phyloP scores from a whole-genome alignment of 805 yeast species.

The Groenewaldozyma salmanticensis region DNA sequence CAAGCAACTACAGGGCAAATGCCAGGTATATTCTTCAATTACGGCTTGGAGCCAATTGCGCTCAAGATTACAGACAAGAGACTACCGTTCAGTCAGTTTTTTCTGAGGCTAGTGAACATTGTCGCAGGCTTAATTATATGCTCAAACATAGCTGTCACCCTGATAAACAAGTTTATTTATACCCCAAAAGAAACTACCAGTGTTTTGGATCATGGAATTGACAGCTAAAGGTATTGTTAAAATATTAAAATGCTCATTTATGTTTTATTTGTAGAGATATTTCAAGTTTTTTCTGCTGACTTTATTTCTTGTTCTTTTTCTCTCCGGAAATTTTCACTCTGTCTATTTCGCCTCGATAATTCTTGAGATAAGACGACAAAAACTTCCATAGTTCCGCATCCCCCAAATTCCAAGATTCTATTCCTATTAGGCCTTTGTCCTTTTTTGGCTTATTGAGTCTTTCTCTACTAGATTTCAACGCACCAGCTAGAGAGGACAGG shows the following conservation, averaged over 20 bases:
- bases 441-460: constrained; percentile 1
- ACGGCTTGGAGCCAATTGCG: constrained; percentile 82
- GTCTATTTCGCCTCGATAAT: too few species aligned
- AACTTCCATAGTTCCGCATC: constrained; percentile 18
- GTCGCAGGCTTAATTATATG: constrained; percentile 70
- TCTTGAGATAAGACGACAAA: background rate
- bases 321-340: too few species aligned
- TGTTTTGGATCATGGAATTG: too few species aligned
- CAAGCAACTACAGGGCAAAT: constrained; percentile 23
- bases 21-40: constrained; percentile 77
- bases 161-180: constrained; percentile 1
- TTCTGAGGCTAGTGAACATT: constrained; percentile 69
- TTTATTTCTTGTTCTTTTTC: too few species aligned
- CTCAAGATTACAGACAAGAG: constrained; percentile 61
- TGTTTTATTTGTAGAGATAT: too few species aligned
- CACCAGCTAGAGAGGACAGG: background rate
- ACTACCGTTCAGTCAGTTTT: constrained; percentile 66
- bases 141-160: background rate
- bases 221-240: too few species aligned
- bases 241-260: too few species aligned
- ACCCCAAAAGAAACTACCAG: too few species aligned
- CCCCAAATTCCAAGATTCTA: constrained; percentile 15
- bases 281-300: too few species aligned
- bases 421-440: constrained; percentile 2
- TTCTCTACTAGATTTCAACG: background rate